Evolutionary conservation across 1,284 basidiomycete genomes (phyloP).

Genomic region (Gomphus sp.): DNA sequence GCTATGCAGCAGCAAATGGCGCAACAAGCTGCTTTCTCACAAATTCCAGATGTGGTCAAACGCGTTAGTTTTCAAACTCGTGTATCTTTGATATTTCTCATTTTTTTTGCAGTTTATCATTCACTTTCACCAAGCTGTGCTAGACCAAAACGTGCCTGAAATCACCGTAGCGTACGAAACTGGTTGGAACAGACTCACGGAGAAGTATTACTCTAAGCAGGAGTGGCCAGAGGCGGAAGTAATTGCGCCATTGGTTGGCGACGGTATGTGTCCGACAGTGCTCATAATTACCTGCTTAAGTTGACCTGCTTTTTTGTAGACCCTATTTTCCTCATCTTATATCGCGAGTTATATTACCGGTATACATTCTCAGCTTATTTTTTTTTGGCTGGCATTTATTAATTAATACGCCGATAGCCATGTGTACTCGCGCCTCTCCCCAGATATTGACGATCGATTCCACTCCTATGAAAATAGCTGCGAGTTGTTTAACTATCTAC

Average conservation of each 20-base stretch:
- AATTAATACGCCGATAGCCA: constrained; percentile 36
- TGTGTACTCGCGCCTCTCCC: constrained; percentile 91
- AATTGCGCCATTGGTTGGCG: constrained; percentile 88
- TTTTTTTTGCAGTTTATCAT: constrained; percentile 68
- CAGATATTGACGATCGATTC: constrained; percentile 95
- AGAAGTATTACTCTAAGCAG: constrained; percentile 88
- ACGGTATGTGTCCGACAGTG: constrained; percentile 45
- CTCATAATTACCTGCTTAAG: not conserved
- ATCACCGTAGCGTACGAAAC: constrained; percentile 91
- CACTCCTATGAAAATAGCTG: constrained; percentile 99
- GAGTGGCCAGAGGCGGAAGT: constrained; percentile 98
- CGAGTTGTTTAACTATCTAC: constrained; percentile 94
- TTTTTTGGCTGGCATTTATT: not conserved
- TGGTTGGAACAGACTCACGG: constrained; percentile 93
- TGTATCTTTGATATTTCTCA: not conserved
- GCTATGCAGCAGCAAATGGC: constrained; percentile 74
- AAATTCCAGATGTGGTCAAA: constrained; percentile 76
- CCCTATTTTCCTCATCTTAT: constrained; percentile 92
- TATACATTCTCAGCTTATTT: constrained; percentile 1
- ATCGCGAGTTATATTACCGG: constrained; percentile 90
- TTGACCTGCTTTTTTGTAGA: constrained; percentile 35
- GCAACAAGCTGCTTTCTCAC: constrained; percentile 67
- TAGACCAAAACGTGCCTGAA: constrained; percentile 80
- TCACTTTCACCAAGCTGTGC: constrained; percentile 82
- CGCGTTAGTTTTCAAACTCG: constrained; percentile 38